Evolutionary conservation across 2,329 filamentous ascomycete genomes (phyloP), one percentile per base, ranked within the genome.

Genomic region (Beauveria scarabaeidicola): DNA sequence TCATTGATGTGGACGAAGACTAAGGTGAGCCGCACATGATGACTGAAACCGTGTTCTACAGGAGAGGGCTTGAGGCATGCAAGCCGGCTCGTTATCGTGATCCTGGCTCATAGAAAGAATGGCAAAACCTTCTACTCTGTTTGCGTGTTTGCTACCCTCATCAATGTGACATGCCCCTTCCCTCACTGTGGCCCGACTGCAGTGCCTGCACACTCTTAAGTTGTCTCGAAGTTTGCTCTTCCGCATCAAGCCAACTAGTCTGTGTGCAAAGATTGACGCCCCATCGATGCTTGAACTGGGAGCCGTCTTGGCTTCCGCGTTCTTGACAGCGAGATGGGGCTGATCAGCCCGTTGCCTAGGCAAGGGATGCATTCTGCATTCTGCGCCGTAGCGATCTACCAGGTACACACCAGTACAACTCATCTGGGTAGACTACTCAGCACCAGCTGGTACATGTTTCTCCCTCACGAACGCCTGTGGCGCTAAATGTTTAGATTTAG

Each of bases 161-260:
- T 41, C 36, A 29, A 44, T 15, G 32, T 61, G 44, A 47, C 40
- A 13, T 36, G 36, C 21, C 13, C 2, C 19, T 7, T 38, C 4
- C 10, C 3, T 32, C 23, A 23, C 21, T 51, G 55, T 58, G 36
- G 55, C 36, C n/a, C 36, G 21, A 21, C 55, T 10, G 43, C 38
- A 47, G 46, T 58, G 67, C 73, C 72, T 89, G 91, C 91, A 93
- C 89, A 88, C 89, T 89, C 88, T 96, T 96, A 89, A 96, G 91
- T 94, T 96, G 90, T 83, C 90, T 91, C 83, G 82, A 85, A 77
- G 76, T 73, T 79, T 79, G 71, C 80, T 83, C 77, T 77, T 81
- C 88, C 83, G 83, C 93, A 86, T 85, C 84, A 84, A 91, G 90
- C 86, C 88, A 86, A 94, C 92, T 86, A 94, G 91, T 96, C 91